Conservation (phyloP, 2,329 filamentous ascomycete species). For the Dothideomycetes sp. region DNA sequence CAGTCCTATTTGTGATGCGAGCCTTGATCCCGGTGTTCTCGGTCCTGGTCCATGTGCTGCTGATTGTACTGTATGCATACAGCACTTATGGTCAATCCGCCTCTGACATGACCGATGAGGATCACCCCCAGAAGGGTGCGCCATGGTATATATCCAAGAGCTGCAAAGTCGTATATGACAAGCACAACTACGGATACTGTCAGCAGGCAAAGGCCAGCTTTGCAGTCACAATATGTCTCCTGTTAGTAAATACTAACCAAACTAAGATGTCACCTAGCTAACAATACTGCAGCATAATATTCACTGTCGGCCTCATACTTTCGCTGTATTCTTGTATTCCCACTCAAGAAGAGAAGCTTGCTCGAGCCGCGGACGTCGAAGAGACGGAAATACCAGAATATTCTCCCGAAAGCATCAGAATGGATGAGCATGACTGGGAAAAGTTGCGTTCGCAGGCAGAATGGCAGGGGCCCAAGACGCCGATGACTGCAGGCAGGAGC, state of each 20-base stretch:
- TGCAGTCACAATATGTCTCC: slow-evolving; percentile 55
- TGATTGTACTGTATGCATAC: slow-evolving; percentile 55
- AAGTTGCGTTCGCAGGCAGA: slow-evolving; percentile 37
- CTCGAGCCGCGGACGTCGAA: slow-evolving; percentile 21
- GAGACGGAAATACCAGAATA: slow-evolving; percentile 19
- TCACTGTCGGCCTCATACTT: slow-evolving; percentile 50
- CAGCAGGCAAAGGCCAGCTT: slow-evolving; percentile 59
- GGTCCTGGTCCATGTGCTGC: slow-evolving; percentile 46
- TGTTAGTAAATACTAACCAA: slow-evolving; percentile 44
- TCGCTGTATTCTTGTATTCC: slow-evolving; percentile 48
- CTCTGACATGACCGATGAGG: slow-evolving; percentile 60
- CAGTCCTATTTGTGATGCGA: slow-evolving; percentile 60
- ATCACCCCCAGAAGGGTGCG: slow-evolving; percentile 50
- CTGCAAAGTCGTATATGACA: slow-evolving; percentile 47
- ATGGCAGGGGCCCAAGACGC: slow-evolving; percentile 33
- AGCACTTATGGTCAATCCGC: slow-evolving; percentile 63
- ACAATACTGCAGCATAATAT: slow-evolving; percentile 43
- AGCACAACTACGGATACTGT: slow-evolving; percentile 46
- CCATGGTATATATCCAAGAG: slow-evolving; percentile 69
- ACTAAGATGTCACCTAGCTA: neutral
- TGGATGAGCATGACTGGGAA: slow-evolving; percentile 46
- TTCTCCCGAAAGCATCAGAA: slow-evolving; percentile 26
- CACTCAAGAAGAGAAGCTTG: slow-evolving; percentile 25
- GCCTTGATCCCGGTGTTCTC: slow-evolving; percentile 58
- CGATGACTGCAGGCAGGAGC: slow-evolving; percentile 34